Conservation (phyloP, 768 basidiomycete species). For the Lentinula sp. region DNA sequence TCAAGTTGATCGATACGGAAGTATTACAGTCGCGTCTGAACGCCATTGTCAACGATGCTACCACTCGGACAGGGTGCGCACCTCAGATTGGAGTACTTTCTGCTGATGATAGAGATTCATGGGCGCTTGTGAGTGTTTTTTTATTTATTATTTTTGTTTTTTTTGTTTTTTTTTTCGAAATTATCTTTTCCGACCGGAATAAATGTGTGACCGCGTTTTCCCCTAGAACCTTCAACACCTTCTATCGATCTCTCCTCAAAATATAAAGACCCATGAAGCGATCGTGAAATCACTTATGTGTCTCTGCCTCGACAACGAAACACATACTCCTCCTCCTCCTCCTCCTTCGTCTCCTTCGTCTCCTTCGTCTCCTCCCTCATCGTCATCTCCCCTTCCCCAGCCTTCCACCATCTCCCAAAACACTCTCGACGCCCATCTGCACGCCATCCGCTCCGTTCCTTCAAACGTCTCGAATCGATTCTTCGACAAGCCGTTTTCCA, state of each 20-base stretch:
- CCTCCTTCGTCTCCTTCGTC: too few relatives aligned
- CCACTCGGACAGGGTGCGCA: slow-evolving; percentile 17
- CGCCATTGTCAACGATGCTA: slow-evolving; percentile 25
- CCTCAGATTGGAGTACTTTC: slow-evolving; percentile 66
- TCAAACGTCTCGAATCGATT: slow-evolving; percentile 73
- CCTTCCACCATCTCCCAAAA: slow-evolving; percentile 28
- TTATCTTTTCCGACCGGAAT: neutral
- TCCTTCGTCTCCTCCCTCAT: slow-evolving; percentile 11
- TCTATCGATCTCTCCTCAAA: slow-evolving; percentile 58
- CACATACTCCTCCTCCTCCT: slow-evolving; percentile 23
- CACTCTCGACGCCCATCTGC: slow-evolving; percentile 65
- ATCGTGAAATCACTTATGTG: slow-evolving; percentile 75
- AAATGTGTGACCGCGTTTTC: neutral
- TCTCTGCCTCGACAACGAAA: slow-evolving; percentile 76
- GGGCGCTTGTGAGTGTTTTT: slow-evolving; percentile 62
- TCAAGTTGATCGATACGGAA: slow-evolving; percentile 24
- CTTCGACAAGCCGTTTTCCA: slow-evolving; percentile 81
- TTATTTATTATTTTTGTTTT: too few relatives aligned
- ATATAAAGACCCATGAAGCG: slow-evolving; percentile 50
- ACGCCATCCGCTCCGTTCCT: slow-evolving; percentile 58
- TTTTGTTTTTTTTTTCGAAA: too few relatives aligned
- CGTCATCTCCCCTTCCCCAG: slow-evolving; percentile 16
- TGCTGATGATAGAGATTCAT: slow-evolving; percentile 74
- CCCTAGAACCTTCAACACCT: slow-evolving; percentile 67
- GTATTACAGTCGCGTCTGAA: slow-evolving; percentile 41